Evolutionary conservation across 2,329 filamentous ascomycete genomes (phyloP).

Genomic region (Neobulgaria alba): DNA sequence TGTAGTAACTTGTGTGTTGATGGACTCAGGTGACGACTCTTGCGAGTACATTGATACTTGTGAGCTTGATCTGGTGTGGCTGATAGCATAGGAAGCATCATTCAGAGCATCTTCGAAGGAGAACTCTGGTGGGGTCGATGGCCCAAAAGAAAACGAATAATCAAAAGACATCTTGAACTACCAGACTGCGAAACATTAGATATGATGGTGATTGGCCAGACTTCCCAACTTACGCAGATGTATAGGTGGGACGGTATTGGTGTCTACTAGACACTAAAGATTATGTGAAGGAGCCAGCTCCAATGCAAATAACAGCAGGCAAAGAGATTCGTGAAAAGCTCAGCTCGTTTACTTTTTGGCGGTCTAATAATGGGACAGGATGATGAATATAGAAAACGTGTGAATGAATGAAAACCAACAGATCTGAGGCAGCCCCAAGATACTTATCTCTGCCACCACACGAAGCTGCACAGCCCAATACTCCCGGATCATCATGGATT

Average conservation of each 20-base stretch:
- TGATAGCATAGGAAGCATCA: constrained; percentile 41
- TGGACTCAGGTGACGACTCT: constrained; percentile 61
- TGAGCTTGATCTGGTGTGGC: constrained; percentile 31
- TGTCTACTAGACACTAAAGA: constrained; percentile 25
- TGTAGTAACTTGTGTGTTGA: constrained; percentile 59
- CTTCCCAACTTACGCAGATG: constrained; percentile 17
- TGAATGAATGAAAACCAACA: constrained; percentile 26
- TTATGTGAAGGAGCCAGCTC: constrained; percentile 27
- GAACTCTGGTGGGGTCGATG: constrained; percentile 42
- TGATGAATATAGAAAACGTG: constrained; percentile 16
- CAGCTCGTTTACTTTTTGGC: constrained; percentile 19
- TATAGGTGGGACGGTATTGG: constrained; percentile 8
- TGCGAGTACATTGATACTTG: constrained; percentile 50
- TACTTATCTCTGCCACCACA: constrained; percentile 24
- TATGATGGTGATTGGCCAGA: constrained; percentile 1
- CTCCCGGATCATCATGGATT: constrained; percentile 16
- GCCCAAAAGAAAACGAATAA: constrained; percentile 48
- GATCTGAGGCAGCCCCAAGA: constrained; percentile 16
- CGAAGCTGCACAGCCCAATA: constrained; percentile 23
- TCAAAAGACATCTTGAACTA: constrained; percentile 52
- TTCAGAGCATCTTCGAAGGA: constrained; percentile 49
- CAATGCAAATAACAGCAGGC: constrained; percentile 16
- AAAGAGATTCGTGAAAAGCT: constrained; percentile 28
- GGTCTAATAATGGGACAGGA: constrained; percentile 20
- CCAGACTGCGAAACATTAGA: constrained; percentile 39